These are phyloP conservation scores for Batkoa obscura DNA, from an alignment of 371 early-diverging fungal species.

Conservation along the genomic window DNA sequence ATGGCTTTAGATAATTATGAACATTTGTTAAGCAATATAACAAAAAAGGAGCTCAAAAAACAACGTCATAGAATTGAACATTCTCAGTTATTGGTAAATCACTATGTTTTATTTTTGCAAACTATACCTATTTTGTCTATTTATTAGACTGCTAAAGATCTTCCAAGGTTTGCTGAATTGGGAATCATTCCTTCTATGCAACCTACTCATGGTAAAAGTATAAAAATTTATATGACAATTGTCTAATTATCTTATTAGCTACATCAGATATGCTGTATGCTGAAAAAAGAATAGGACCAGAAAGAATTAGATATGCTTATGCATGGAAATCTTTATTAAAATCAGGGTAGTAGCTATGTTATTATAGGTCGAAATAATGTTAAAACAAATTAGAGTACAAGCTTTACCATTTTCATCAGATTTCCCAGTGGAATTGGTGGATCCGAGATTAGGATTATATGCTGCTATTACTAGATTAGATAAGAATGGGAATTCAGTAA, in stretches of 20 bases:
- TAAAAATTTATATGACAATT: conserved; percentile 11
- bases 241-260: background rate
- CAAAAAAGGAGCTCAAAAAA: background rate
- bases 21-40: conserved; percentile 1
- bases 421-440: conserved; percentile 21
- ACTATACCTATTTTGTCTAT: background rate
- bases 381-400: conserved; percentile 13
- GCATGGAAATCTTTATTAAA: conserved; percentile 11
- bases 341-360: conserved; percentile 15
- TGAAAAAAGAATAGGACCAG: background rate
- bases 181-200: conserved; percentile 25
- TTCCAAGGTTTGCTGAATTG: conserved; percentile 13
- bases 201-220: conserved; percentile 23
- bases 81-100: conserved; percentile 16
- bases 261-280: background rate
- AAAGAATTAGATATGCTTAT: background rate
- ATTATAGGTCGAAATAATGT: conserved; percentile 18
- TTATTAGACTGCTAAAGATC: conserved; percentile 11
- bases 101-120: background rate
- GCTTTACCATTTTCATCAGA: conserved; percentile 18
- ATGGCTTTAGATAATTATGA: conserved; percentile 17
- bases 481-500: background rate
- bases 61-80: conserved; percentile 19
- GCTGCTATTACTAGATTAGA: conserved; percentile 20
- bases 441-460: conserved; percentile 21